A percentile compares a stretch with the other conserved stretches of the same genome.
Evolutionary conservation across 208 protist genomes (phyloP).

Genomic region (Trypanosoma mega): DNA sequence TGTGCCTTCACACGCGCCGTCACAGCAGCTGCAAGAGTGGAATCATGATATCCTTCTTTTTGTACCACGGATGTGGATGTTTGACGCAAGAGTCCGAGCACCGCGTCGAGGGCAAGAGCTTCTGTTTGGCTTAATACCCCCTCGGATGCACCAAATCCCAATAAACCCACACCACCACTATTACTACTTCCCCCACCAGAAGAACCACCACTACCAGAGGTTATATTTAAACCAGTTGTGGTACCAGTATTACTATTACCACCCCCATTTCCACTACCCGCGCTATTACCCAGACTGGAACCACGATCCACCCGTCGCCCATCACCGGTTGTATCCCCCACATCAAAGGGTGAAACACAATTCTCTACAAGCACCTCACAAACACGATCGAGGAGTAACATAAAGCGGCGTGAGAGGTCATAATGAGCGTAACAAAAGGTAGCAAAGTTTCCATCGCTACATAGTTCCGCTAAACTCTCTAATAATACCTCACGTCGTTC

Average conservation of each 20-base stretch:
- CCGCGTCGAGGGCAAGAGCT: slow-evolving; percentile 17
- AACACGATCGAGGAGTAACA: slow-evolving; percentile 63
- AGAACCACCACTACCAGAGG: too few relatives aligned
- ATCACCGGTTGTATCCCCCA: not conserved
- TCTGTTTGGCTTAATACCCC: slow-evolving; percentile 14
- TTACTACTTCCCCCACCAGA: too few relatives aligned
- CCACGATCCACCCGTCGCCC: not conserved
- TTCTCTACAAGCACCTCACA: slow-evolving; percentile 59
- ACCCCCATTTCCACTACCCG: too few relatives aligned
- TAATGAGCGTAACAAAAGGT: slow-evolving; percentile 84
- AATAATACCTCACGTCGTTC: slow-evolving; percentile 81
- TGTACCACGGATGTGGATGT: not conserved
- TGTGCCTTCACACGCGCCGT: slow-evolving; percentile 19
- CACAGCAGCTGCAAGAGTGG: slow-evolving; percentile 5
- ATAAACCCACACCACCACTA: too few relatives aligned
- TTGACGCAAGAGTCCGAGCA: slow-evolving; percentile 23
- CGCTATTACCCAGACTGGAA: too few relatives aligned
- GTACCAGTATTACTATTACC: too few relatives aligned
- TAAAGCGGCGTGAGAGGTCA: slow-evolving; percentile 80
- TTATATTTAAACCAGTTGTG: too few relatives aligned
- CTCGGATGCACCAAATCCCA: too few relatives aligned
- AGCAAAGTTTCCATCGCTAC: slow-evolving; percentile 58
- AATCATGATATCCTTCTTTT: not conserved
- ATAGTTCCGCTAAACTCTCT: slow-evolving; percentile 87
- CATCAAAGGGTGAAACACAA: slow-evolving; percentile 21